Evolutionary conservation across 179 eudicot genomes (phyloP).

Genomic region (Sideroxylon spinosum): DNA sequence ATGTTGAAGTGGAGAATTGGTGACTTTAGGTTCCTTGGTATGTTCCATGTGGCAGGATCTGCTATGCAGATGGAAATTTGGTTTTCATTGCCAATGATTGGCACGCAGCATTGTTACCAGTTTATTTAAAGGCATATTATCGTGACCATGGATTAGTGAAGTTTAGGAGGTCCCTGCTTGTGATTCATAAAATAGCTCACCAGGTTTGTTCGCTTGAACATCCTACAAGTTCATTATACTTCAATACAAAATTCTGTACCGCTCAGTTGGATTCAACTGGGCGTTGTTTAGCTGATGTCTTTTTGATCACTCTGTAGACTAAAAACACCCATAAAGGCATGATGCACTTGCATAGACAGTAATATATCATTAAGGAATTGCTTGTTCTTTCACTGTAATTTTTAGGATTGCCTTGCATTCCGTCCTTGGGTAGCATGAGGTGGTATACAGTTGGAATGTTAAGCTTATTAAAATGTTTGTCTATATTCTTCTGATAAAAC

Average conservation of each 20-base stretch:
- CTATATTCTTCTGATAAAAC: not conserved
- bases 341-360: too few species aligned
- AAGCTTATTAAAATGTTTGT: not conserved
- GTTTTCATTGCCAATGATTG: conserved; percentile 98
- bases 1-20: not conserved
- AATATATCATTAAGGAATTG: not conserved
- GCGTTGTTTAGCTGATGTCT: not conserved
- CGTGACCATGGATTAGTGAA: conserved; percentile 86
- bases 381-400: not conserved
- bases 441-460: not conserved
- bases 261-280: not conserved
- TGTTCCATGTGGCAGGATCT: conserved; percentile 92
- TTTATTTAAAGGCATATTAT: conserved; percentile 91
- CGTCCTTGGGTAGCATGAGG: not conserved
- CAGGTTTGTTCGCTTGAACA: conserved; percentile 49
- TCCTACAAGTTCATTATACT: not conserved
- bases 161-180: conserved; percentile 78
- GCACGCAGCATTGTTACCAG: conserved; percentile 96
- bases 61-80: conserved; percentile 97
- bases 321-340: too few species aligned
- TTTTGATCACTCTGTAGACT: not conserved
- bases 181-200: conserved; percentile 94
- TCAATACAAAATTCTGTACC: not conserved
- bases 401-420: not conserved
- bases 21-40: conserved; percentile 85